These are phyloP conservation scores for Limonomyces culmigenus DNA, from an alignment of 1,284 basidiomycete species.

Conservation along the genomic window DNA sequence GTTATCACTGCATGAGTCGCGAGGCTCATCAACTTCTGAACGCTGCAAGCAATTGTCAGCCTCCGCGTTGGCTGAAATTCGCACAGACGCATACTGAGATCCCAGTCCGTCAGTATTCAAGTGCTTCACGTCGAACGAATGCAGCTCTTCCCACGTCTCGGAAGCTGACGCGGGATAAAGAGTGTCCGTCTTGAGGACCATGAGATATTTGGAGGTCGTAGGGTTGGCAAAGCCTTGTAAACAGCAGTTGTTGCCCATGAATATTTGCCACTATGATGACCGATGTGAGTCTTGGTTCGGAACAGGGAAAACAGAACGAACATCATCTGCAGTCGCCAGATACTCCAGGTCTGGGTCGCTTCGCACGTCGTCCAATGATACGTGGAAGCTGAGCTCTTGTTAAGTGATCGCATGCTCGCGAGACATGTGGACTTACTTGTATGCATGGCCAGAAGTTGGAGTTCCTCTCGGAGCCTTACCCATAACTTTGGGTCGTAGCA, in stretches of 20 bases:
- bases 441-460: not conserved
- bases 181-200: not conserved
- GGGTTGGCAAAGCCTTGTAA: slow-evolving; percentile 1
- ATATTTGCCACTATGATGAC: slow-evolving; percentile 1
- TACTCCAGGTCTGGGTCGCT: not conserved
- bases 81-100: slow-evolving; percentile 1
- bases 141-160: no score
- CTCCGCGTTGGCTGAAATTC: not conserved
- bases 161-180: no score
- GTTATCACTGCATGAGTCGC: not conserved
- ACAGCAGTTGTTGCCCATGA: slow-evolving; percentile 1
- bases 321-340: not conserved
- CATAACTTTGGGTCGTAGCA: not conserved
- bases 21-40: slow-evolving; percentile 1
- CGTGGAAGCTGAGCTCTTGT: not conserved
- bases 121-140: no score
- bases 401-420: not conserved
- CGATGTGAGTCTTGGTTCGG: not conserved
- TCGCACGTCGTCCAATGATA: not conserved
- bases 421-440: not conserved
- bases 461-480: not conserved
- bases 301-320: not conserved
- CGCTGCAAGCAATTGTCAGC: not conserved
- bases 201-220: not conserved
- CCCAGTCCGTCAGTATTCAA: no score